phyloP scores from a whole-genome alignment of 371 early-diverging fungal genomes.

The Syncephalastrum racemosum region DNA sequence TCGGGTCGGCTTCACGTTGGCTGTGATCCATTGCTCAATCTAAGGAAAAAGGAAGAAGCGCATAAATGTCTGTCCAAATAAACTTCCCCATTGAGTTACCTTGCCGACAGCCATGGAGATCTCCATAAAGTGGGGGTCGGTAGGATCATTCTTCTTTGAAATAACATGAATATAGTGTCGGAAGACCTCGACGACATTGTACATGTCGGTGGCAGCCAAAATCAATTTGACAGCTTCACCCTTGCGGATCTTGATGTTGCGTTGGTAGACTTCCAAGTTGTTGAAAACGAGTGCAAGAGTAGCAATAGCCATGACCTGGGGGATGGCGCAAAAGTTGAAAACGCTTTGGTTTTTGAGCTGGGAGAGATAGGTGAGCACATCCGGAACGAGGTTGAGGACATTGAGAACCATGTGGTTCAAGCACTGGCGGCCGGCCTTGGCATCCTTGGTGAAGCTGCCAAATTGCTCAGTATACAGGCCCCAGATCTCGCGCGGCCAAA shows the following conservation, averaged over 20 bases:
- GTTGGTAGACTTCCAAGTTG: slow-evolving; percentile 76
- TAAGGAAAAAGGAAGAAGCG: slow-evolving; percentile 9
- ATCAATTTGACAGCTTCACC: slow-evolving; percentile 88
- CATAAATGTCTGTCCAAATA: too few species aligned
- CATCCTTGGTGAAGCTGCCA: slow-evolving; percentile 54
- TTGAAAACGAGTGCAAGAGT: slow-evolving; percentile 85
- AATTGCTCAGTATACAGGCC: slow-evolving; percentile 62
- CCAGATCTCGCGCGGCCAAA: slow-evolving; percentile 96
- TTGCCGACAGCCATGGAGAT: slow-evolving; percentile 62
- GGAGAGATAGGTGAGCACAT: slow-evolving; percentile 83
- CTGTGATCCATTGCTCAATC: slow-evolving; percentile 50
- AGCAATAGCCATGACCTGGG: slow-evolving; percentile 98
- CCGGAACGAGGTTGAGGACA: slow-evolving; percentile 82
- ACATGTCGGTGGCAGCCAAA: slow-evolving; percentile 52
- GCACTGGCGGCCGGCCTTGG: slow-evolving; percentile 63
- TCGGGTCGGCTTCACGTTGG: slow-evolving; percentile 14
- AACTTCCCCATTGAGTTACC: slow-evolving; percentile 23
- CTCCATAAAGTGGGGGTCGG: slow-evolving; percentile 70
- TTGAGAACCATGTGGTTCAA: slow-evolving; percentile 87
- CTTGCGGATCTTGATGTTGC: slow-evolving; percentile 92
- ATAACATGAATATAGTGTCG: slow-evolving; percentile 64
- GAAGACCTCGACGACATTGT: slow-evolving; percentile 66
- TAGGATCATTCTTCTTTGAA: slow-evolving; percentile 64
- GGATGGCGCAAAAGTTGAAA: slow-evolving; percentile 96
- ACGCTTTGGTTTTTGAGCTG: slow-evolving; percentile 75